Conservation (phyloP, 257 asterid genomes). For the Solanum dulcamara region DNA sequence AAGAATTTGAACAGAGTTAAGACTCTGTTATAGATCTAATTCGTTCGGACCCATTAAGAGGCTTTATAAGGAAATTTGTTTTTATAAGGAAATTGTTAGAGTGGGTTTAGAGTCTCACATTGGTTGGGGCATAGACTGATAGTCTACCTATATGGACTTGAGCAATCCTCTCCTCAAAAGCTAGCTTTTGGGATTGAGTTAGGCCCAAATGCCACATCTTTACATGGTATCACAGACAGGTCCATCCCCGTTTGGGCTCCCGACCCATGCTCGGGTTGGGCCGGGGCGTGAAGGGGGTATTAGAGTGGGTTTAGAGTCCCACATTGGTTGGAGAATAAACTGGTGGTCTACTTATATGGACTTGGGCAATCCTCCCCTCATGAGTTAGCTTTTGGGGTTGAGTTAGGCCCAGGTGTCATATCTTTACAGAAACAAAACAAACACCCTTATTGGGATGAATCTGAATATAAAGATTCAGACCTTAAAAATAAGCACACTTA, state of each 20-base stretch:
- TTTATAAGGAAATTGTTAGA: not conserved
- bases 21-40: not conserved
- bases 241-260: not conserved
- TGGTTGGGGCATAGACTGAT: not conserved
- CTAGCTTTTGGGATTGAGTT: not conserved
- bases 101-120: not conserved
- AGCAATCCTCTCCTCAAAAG: not conserved
- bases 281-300: not conserved
- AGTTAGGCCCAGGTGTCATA: not conserved
- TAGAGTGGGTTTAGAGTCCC: not conserved
- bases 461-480: not conserved
- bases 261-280: not conserved
- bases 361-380: not conserved
- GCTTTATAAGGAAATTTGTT: not conserved
- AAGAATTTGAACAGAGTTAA: not conserved
- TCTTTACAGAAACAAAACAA: not conserved
- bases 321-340: not conserved
- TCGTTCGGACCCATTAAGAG: not conserved
- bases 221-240: not conserved
- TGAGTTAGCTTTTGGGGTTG: not conserved
- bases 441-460: too few species aligned
- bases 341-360: not conserved
- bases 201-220: not conserved
- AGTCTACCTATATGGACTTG: not conserved
- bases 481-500: not conserved